Base-by-base conservation (phyloP, 1,284 basidiomycete species). In the Farysia itapuensis region DNA sequence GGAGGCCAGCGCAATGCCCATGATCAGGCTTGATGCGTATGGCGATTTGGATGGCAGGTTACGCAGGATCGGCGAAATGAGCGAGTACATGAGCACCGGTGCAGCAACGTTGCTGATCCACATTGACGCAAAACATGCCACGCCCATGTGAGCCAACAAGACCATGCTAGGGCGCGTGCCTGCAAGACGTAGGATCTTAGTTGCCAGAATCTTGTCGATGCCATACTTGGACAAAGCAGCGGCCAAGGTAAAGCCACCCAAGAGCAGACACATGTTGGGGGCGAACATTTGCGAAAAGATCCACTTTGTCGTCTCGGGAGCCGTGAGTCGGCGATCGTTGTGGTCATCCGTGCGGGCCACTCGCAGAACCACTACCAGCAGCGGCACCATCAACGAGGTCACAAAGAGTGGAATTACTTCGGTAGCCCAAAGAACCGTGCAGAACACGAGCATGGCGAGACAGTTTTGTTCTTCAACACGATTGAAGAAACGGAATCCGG, bases 51-150 rank as follows among this genome's bases (percentile, higher is more conserved):
- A 85, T 12, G 94, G 92, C 3, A 99, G 81, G 21, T 89, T 95
- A 54, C 93, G 84, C 22, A 96, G 82, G 67, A 97, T 96, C 13
- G 94, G 95, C 87, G 96, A 75, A 76, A 97, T 93, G 48, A 98
- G 81, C n/a, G 92, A 92, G 77, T 96, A 98, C 80, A 93, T 96
- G 12, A 98, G 81, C 1, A 94, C 96, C 12, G 95, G 95, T 6
- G 94, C 94, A 1, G 94, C 94, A 13, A 98, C 94, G 74, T 99
- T 97, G 76, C 88, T 88, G 70, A 98, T 97, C 95, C 93, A 98
- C 95, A 97, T 99, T 77, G 89, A 91, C 2, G 94, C 92, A 75
- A 98, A 98, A 74, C 93, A 96, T 1, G 93, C 89, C 4, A 98
- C 93, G 29, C 82, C 84, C 95, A 98, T 98, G 78, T 97, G 90